Base-by-base conservation (phyloP, 2,329 filamentous ascomycete genomes). In the Penicillium polonicum region DNA sequence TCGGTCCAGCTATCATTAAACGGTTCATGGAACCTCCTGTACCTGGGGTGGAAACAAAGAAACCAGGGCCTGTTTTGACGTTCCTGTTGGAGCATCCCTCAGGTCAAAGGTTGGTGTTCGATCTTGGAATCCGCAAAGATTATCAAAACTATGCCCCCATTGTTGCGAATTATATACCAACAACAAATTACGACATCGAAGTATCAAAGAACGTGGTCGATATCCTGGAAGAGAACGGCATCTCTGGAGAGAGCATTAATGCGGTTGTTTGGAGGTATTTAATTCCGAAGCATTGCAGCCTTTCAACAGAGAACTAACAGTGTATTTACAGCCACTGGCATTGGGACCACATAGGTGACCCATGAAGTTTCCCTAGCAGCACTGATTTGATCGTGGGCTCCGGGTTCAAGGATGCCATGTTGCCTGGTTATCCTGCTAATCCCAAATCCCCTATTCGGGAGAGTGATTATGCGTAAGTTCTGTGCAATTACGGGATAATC, bases 21-120 rank as follows among this genome's bases (percentile, higher is more conserved):
- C 65, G 75, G 7, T 77, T 77, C 52, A 77, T 77, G 74, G 72
- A 65, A 2, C 75, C 75, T 1, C 61, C 68, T 4, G 72, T 77
- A 0, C 71, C 73, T 6, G 72, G 72, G 0, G 61, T 76, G 0
- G 72, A 76, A 4, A 72, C 63, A 27, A 49, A 49, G 23, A 49
- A 49, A 21, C 46, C 46, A 1, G 46, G 46, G 3, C 46, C 46
- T 1, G 46, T 49, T 9, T 49, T 49, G 35, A 49, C 60, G 3
- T 63, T 63, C 43, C 52, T 63, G 3, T 33, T 63, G 17, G 61
- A 61, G 36, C 59, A 63, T 41, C 31, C 50, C 4, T 57, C 57
- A 0, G 59, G 58, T 17, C 45, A 60, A 27, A 65, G 57, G 17
- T 23, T 69, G 4, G 48, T 72, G 0, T 74, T 72, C 55, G 72